Evolutionary conservation across 108 stramenopile genomes (phyloP), one percentile per base, ranked within the genome.

Genomic region (Skeletonema tropicum): DNA sequence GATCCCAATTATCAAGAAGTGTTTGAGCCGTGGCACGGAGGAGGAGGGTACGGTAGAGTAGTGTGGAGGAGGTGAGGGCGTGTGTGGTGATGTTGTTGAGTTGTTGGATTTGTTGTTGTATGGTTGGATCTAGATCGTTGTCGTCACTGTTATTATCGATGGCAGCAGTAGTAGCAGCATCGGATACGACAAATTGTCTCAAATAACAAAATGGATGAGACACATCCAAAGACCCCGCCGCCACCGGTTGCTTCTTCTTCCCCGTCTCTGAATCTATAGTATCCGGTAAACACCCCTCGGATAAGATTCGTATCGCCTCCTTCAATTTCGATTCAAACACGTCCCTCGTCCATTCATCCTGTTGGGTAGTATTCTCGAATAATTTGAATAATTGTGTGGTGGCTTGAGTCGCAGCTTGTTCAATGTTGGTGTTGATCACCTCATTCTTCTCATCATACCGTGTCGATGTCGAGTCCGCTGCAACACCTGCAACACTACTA

Each of bases 1-100:
- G 55, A 13, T 83, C 72, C 91, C 91, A 94, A 23, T 75, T 80
- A 0, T 75, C 68, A 17, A 80, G 65, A 31, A 87, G 70, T 11
- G 71, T 76, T 49, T 76, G 72, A 4, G 83, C 83, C 15, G 59
- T n/a, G 25, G 74, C 78, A 13, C 79, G 78, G 8, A 83, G 65
- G n/a, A 83, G 69, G 5, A 80, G 57, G 2, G 69, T 65, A 31
- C 74, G 78, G 70, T 83, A 83, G 11, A 80, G 12, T 8, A 63
- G 59, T 21, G 70, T 58, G 30, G 75, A 75, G 6, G 81, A 75
- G 11, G 70, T 19, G 71, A 82, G 75, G 29, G 81, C 71, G 13
- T 41, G 48, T 12, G 49, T 21, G 10, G 52, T 46, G 71, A 82
- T 72, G 35, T 67, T 26, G 48, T 82, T 68, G 42, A 76, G 38